Evolutionary conservation across 1,284 basidiomycete genomes (phyloP), one percentile per base, ranked within the genome.

Genomic region (Moesziomyces sp.): DNA sequence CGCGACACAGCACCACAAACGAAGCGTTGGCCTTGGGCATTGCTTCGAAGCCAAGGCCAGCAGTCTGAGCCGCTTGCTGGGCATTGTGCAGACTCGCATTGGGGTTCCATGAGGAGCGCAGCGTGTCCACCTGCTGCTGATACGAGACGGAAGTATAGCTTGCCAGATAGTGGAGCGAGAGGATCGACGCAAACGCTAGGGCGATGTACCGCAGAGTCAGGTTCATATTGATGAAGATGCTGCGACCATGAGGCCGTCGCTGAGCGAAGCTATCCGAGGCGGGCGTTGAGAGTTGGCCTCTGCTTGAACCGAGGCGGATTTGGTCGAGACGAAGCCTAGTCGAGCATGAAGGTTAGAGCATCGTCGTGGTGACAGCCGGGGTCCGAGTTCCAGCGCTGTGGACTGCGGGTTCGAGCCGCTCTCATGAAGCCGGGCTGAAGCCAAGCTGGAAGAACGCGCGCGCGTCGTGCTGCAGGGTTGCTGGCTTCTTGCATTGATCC

Each of bases 1-100:
- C 83, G 28, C 85, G 66, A 14, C 83, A 85, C 8, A 85, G 69
- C 10, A 80, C 57, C 48, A 85, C 76, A 49, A 84, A 84, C 30
- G 78, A 82, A 9, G 83, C 83, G 48, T 84, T 84, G n/a, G 81
- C 79, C 24, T 81, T 79, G 14, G 77, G 81, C 44, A 58, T 64
- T 33, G 35, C 21, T 2, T 56, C 59, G 7, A 53, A 35, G 23
- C 42, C 16, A 28, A 62, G 28, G 45, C 44, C 44, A 44, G 44
- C 47, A 5, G 26, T 19, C 16, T 50, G 30, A 16, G 52, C n/a
- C 5, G 52, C 52, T 21, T 45, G 24, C 40, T 46, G 28, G 19
- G 45, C 40, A 49, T 49, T 47, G 21, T 46, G 23, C 16, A n/a
- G 45, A 10, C 21, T 46, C 16, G 49, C 8, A 23, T 24, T 28